Evolutionary conservation across 129 eudicot genomes (phyloP).

Genomic region (Arctium minus): DNA sequence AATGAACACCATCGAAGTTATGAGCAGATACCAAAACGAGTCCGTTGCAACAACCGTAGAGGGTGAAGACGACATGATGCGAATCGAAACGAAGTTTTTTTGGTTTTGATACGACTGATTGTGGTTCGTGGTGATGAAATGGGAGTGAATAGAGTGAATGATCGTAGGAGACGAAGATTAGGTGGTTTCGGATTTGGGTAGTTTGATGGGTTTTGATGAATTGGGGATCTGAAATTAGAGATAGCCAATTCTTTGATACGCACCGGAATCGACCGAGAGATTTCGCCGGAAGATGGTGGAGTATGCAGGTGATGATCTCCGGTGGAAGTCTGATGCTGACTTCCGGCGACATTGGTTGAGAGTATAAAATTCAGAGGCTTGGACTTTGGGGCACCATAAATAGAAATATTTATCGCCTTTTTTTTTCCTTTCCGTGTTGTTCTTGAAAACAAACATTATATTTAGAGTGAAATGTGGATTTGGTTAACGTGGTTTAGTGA

Average conservation of each 20-base stretch:
- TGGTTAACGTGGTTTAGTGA: too few species aligned
- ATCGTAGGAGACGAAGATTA: conserved; percentile 13
- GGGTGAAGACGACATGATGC: neutral
- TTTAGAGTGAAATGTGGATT: too few species aligned
- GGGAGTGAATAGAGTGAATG: neutral
- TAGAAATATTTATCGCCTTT: too few species aligned
- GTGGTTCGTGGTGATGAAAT: neutral
- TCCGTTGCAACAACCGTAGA: conserved; percentile 54
- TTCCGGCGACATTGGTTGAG: neutral
- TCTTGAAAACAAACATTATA: too few species aligned
- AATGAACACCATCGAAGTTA: neutral
- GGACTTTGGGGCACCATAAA: neutral
- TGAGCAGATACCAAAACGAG: conserved; percentile 30
- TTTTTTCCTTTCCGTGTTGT: too few species aligned
- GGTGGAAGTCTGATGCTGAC: conserved; percentile 14
- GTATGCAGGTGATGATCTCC: conserved; percentile 37
- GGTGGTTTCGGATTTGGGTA: conserved; percentile 3
- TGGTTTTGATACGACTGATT: neutral
- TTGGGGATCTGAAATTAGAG: conserved; percentile 33
- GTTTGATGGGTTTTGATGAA: conserved; percentile 43
- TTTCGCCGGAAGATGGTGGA: conserved; percentile 37
- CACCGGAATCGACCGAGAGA: conserved; percentile 38
- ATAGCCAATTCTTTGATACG: conserved; percentile 44
- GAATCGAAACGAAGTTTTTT: neutral
- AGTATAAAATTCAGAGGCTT: conserved; percentile 5